phyloP scores from a whole-genome alignment of 805 yeast species.

The Grigorovia yakushimaensis region DNA sequence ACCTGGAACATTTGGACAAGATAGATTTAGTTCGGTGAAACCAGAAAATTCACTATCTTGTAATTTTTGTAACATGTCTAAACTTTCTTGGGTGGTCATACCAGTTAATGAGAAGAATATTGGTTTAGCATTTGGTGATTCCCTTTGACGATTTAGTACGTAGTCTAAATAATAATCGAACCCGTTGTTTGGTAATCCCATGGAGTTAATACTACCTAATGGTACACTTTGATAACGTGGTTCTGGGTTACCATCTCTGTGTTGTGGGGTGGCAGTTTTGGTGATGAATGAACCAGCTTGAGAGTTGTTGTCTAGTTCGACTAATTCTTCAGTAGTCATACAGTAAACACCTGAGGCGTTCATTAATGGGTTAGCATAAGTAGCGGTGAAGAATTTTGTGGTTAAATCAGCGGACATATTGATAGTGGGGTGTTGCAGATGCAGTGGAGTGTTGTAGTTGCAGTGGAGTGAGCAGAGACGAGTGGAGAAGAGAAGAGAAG shows the following conservation, averaged over 20 bases:
- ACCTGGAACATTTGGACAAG: conserved; percentile 30
- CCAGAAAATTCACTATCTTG: conserved; percentile 23
- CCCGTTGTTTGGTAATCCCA: conserved; percentile 27
- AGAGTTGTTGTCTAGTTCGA: conserved; percentile 16
- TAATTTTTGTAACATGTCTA: conserved; percentile 15
- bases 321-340: conserved; percentile 20
- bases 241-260: conserved; percentile 24
- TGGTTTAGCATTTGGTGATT: conserved; percentile 5
- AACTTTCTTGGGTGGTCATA: conserved; percentile 23
- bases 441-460: background rate
- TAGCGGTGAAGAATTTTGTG: conserved; percentile 13
- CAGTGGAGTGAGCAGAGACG: too few species aligned
- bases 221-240: conserved; percentile 27
- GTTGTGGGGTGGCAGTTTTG: conserved; percentile 20
- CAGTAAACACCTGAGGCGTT: conserved; percentile 29
- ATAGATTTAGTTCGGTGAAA: conserved; percentile 22
- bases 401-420: conserved; percentile 7
- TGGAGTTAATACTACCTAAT: conserved; percentile 26
- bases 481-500: too few species aligned
- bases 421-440: background rate
- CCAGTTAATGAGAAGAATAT: conserved; percentile 26
- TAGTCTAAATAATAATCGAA: conserved; percentile 23
- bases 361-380: conserved; percentile 24
- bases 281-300: conserved; percentile 25
- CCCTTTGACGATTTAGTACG: conserved; percentile 15